Percentiles rank a stretch among this genome's conserved stretches.
phyloP scores from a whole-genome alignment of 495 filamentous ascomycete genomes.

The Aspergillus steynii region DNA sequence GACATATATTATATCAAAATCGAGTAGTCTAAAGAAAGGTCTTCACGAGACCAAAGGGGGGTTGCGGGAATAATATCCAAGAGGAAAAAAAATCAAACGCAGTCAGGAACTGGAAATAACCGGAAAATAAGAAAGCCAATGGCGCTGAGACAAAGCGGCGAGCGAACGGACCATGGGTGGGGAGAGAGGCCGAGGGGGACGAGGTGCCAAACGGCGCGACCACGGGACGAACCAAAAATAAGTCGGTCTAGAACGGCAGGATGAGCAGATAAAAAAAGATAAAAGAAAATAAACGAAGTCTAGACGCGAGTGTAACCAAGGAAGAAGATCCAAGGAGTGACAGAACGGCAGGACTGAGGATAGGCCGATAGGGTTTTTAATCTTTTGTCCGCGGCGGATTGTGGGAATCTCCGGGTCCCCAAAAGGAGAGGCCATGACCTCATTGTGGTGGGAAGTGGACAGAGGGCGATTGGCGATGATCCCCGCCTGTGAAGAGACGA shows the following conservation, averaged over 20 bases:
- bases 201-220: conserved; percentile 2
- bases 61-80: background rate
- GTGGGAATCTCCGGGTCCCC: background rate
- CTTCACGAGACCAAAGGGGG: background rate
- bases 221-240: conserved; percentile 18
- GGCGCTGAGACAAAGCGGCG: conserved; percentile 5
- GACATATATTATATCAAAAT: conserved; percentile 3
- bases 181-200: conserved; percentile 4
- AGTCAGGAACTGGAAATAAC: conserved; percentile 2
- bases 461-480: background rate
- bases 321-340: background rate
- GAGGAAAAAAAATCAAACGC: background rate
- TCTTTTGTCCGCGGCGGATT: background rate
- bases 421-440: background rate
- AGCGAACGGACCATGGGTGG: conserved; percentile 10
- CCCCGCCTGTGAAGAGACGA: background rate
- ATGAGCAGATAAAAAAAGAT: background rate
- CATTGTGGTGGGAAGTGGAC: background rate
- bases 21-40: background rate
- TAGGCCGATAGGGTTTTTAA: background rate
- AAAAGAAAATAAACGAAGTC: background rate
- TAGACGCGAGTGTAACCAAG: too few species aligned
- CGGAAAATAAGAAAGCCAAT: conserved; percentile 4
- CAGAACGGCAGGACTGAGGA: background rate
- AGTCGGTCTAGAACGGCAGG: conserved; percentile 15